Conservation (phyloP, 2,329 filamentous ascomycete genomes). For the Verticillium zaregamsianum region DNA sequence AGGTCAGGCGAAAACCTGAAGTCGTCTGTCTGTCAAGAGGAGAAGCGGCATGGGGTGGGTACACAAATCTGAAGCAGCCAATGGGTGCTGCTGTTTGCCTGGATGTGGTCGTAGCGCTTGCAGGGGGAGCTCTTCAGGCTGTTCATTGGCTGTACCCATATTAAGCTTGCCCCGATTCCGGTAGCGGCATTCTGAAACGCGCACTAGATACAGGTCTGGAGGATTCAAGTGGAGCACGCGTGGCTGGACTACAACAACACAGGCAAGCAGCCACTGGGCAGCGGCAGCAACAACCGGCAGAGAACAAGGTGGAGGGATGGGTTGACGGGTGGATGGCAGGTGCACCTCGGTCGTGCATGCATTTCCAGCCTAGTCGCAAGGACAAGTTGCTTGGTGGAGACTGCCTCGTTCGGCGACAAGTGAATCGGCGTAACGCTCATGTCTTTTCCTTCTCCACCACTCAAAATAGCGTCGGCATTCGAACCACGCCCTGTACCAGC, state of each 20-base stretch:
- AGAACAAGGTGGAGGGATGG: not conserved
- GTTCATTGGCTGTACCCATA: slow-evolving; percentile 27
- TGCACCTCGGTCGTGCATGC: not conserved
- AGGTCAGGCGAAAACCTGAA: not conserved
- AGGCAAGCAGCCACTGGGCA: not conserved
- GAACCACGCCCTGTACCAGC: not conserved
- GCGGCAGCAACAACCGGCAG: not conserved
- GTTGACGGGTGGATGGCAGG: not conserved
- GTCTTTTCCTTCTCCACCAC: not conserved
- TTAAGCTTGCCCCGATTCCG: slow-evolving; percentile 28
- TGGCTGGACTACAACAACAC: slow-evolving; percentile 16
- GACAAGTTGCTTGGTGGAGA: slow-evolving; percentile 5
- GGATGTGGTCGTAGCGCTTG: slow-evolving; percentile 18
- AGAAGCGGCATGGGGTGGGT: not conserved
- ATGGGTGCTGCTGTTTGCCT: slow-evolving; percentile 9
- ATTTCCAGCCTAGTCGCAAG: not conserved
- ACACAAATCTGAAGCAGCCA: slow-evolving; percentile 19
- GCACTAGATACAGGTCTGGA: slow-evolving; percentile 1
- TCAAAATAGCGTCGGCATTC: slow-evolving; percentile 4
- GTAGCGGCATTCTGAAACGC: slow-evolving; percentile 21
- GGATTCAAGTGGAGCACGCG: not conserved
- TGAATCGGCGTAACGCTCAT: not conserved
- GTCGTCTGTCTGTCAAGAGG: not conserved
- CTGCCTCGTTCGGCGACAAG: not conserved
- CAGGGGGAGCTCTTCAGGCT: slow-evolving; percentile 20